Evolutionary conservation across 306 rosid genomes (phyloP).

Genomic region (Biancaea sappan): DNA sequence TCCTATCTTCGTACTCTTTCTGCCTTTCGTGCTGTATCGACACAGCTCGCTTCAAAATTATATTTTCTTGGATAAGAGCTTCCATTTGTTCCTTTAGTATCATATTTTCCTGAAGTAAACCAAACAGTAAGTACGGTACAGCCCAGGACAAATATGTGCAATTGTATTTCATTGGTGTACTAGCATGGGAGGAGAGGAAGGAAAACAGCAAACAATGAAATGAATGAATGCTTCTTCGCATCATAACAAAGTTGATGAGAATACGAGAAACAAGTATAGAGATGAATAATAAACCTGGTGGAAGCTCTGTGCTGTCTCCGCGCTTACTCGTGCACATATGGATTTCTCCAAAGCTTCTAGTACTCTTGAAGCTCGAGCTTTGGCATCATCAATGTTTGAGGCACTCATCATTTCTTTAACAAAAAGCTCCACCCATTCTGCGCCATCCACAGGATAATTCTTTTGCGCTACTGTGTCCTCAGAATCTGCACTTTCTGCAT

Average conservation of each 20-base stretch:
- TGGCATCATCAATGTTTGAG: conserved; percentile 77
- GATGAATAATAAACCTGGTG: conserved; percentile 49
- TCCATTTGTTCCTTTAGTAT: conserved; percentile 76
- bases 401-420: conserved; percentile 84
- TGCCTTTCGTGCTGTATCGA: conserved; percentile 77
- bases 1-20: conserved; percentile 66
- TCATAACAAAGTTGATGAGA: background rate
- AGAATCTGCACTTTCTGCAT: conserved; percentile 45
- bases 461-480: conserved; percentile 40
- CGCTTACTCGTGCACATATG: conserved; percentile 55
- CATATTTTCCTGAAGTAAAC: conserved; percentile 61
- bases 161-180: background rate
- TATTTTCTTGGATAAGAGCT: conserved; percentile 75
- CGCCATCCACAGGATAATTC: conserved; percentile 58
- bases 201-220: background rate
- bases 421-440: conserved; percentile 83
- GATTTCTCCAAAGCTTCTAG: conserved; percentile 81
- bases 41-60: conserved; percentile 73
- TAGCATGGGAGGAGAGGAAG: background rate
- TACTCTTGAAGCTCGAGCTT: conserved; percentile 73
- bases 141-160: background rate
- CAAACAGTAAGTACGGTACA: conserved; percentile 21
- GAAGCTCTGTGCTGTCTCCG: conserved; percentile 60
- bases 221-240: background rate
- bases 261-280: background rate